phyloP scores from a whole-genome alignment of 352 stramenopile species.

The Globisporangium perplexum region DNA sequence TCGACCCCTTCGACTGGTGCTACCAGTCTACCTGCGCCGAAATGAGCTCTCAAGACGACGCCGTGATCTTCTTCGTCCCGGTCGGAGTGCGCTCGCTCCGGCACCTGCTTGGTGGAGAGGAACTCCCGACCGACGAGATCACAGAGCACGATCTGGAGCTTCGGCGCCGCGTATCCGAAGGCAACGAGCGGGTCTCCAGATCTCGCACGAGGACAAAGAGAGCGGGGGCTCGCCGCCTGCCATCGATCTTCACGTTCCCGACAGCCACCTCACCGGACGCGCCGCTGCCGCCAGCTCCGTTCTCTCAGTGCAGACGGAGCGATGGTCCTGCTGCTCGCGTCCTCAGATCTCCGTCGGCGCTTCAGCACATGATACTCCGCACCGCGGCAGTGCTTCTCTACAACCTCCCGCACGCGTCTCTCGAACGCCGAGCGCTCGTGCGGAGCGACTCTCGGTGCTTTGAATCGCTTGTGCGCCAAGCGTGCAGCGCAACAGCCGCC shows the following conservation, averaged over 20 bases:
- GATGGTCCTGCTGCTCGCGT: not conserved
- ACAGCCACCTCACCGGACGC: not conserved
- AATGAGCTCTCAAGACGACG: constrained; percentile 7
- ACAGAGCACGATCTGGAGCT: constrained; percentile 22
- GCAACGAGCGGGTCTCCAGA: not conserved
- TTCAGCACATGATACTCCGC: constrained; percentile 31
- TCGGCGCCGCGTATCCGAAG: not conserved
- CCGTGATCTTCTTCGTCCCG: constrained; percentile 27
- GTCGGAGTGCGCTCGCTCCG: constrained; percentile 30
- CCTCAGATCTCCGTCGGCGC: constrained; percentile 9
- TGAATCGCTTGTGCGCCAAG: constrained; percentile 1
- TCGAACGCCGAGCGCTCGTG: constrained; percentile 24
- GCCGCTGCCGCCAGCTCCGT: not conserved
- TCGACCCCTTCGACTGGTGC: constrained; percentile 66
- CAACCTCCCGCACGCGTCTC: constrained; percentile 25
- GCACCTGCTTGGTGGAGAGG: constrained; percentile 24
- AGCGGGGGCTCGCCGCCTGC: constrained; percentile 10
- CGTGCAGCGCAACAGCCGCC: not conserved
- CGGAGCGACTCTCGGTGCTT: not conserved
- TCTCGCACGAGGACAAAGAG: constrained; percentile 6
- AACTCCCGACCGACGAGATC: constrained; percentile 42
- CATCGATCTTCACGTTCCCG: constrained; percentile 38
- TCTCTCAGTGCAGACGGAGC: not conserved
- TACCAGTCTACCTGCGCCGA: constrained; percentile 24
- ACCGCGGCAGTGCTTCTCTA: constrained; percentile 24